Evolutionary conservation across 495 filamentous ascomycete species (phyloP), one percentile per base, ranked within the genome.

Genomic region (Hyaloscypha bicolor): DNA sequence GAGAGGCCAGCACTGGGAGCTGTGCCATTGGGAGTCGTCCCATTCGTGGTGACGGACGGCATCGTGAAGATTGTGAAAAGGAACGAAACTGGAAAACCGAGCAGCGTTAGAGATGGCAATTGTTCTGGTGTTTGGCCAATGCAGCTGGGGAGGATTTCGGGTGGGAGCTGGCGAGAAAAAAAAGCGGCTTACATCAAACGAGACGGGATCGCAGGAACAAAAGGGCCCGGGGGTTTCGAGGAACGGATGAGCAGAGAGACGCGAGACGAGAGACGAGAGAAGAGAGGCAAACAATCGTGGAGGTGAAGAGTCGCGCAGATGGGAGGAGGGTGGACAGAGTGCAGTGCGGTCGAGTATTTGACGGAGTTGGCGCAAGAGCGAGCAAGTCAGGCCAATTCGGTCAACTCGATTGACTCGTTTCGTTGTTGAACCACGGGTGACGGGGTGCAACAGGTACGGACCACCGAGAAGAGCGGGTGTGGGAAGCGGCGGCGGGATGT

Each of bases 1-100:
- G 90, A 92, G 62, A 83, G 79, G 74, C 76, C 81, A 22, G 69
- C 69, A 19, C 16, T 48, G 16, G 9, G 42, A 37, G 63, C 39
- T 56, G 77, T 73, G 75, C 73, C 75, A 70, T 76, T 82, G 72
- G 74, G 66, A 65, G 62, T 68, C 72, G 69, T 67, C 68, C 70
- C 71, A 69, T 73, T 64, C 45, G 78, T 63, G 58, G 80, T 73
- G 53, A 76, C 72, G 61, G 81, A 73, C 77, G 81, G 77, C 82
- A 84, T 85, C 55, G 73, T 71, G 71, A 76, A 70, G 70, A 75
- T 69, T 69, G 65, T 65, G 66, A 63, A 62, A 55, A 67, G 62
- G 48, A 60, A 68, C 65, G 63, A 66, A 59, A 42, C 65, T 25
- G 42, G 19, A 48, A 68, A 31, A 45, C 37, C 31, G 59, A 65